A percentile compares a stretch with the other conserved stretches of the same genome.
Conservation (phyloP, 2,329 filamentous ascomycete genomes). For the Claviceps monticola region DNA sequence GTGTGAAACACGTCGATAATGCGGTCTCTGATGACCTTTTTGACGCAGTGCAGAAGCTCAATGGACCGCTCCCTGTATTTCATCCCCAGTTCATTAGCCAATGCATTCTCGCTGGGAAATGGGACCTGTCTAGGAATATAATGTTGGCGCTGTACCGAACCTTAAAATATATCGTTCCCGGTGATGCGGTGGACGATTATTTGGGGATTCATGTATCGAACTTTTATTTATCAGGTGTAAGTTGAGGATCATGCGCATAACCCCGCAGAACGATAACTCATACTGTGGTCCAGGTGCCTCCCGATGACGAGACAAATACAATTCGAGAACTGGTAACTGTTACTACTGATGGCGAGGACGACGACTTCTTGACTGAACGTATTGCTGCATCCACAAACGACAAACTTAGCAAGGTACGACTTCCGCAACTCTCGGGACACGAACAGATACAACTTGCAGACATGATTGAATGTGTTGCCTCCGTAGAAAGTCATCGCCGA, state of each 20-base stretch:
- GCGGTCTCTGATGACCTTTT: constrained; percentile 56
- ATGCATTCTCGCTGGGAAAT: constrained; percentile 72
- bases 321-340: constrained; percentile 25
- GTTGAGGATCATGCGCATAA: neutral
- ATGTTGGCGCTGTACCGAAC: constrained; percentile 59
- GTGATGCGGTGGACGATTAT: constrained; percentile 67
- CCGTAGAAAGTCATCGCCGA: constrained; percentile 73
- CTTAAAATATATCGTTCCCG: constrained; percentile 71
- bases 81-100: constrained; percentile 86
- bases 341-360: constrained; percentile 32
- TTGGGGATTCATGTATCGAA: constrained; percentile 38
- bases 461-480: constrained; percentile 70
- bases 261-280: neutral
- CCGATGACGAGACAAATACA: constrained; percentile 11
- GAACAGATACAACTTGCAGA: constrained; percentile 79
- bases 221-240: constrained; percentile 4
- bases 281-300: neutral
- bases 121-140: constrained; percentile 54
- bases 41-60: constrained; percentile 68
- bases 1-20: constrained; percentile 33
- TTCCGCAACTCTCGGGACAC: constrained; percentile 68
- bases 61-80: constrained; percentile 77
- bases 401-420: constrained; percentile 56
- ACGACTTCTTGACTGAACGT: constrained; percentile 51
- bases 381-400: constrained; percentile 60